Evolutionary conservation across 2,329 filamentous ascomycete species (phyloP).

Genomic region (Triangularia setosa): DNA sequence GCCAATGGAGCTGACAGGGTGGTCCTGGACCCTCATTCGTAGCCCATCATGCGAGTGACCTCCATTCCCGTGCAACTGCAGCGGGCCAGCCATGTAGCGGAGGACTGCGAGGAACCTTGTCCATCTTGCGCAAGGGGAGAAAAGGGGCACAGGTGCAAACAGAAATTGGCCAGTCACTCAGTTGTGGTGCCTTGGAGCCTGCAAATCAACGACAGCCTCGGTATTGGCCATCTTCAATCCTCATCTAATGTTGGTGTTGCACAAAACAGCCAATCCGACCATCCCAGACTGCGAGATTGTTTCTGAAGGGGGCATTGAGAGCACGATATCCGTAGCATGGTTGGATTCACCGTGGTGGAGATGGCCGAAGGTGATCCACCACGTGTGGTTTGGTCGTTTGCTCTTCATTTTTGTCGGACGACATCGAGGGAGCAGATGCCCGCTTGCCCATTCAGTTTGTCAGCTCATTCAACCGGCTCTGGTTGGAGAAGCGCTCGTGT

Average conservation of each 20-base stretch:
- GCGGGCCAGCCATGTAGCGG: background rate
- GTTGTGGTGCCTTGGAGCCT: conserved; percentile 1
- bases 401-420: background rate
- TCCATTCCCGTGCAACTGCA: conserved; percentile 7
- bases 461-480: background rate
- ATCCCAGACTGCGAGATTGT: background rate
- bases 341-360: background rate
- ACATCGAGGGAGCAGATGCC: background rate
- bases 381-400: background rate
- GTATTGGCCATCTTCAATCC: background rate
- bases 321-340: background rate
- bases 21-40: conserved; percentile 17
- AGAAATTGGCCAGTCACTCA: conserved; percentile 17
- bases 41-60: conserved; percentile 18
- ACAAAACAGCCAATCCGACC: background rate
- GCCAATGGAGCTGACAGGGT: conserved; percentile 16
- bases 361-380: background rate
- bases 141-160: conserved; percentile 18
- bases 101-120: conserved; percentile 3
- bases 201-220: conserved; percentile 12
- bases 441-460: background rate
- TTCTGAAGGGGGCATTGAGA: background rate
- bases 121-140: conserved; percentile 1
- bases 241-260: background rate
- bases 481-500: background rate